These are phyloP conservation scores for Lotmaria passim DNA, from an alignment of 208 protist species.

Conservation along the genomic window DNA sequence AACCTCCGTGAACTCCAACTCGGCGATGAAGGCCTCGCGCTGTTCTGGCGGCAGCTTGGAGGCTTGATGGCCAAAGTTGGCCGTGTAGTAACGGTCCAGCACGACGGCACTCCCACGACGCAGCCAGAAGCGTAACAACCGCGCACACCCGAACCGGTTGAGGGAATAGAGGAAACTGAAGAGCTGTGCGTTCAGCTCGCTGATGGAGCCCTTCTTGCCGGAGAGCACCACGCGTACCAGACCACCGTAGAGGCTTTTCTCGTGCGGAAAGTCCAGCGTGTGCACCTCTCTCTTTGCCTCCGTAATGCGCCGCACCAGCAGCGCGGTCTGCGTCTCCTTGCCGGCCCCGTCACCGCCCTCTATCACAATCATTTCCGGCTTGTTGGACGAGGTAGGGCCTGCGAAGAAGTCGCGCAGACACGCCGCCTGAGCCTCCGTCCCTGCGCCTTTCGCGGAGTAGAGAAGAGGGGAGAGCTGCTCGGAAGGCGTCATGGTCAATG, in stretches of 20 bases:
- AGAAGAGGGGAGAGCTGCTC: slow-evolving; percentile 47
- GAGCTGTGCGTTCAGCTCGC: slow-evolving; percentile 73
- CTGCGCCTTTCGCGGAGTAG: slow-evolving; percentile 10
- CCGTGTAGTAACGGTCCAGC: slow-evolving; percentile 91
- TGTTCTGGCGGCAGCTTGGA: slow-evolving; percentile 77
- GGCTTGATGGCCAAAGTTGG: slow-evolving; percentile 92
- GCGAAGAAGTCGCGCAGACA: slow-evolving; percentile 42
- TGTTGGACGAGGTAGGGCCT: slow-evolving; percentile 1
- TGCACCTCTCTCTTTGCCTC: slow-evolving; percentile 29
- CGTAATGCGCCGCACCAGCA: slow-evolving; percentile 47
- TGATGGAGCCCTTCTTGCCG: slow-evolving; percentile 80
- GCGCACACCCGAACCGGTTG: slow-evolving; percentile 82
- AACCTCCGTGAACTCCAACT: slow-evolving; percentile 77
- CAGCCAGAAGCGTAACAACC: slow-evolving; percentile 72
- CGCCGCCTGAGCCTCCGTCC: neutral
- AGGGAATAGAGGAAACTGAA: slow-evolving; percentile 92
- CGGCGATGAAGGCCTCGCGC: slow-evolving; percentile 63
- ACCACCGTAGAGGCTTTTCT: slow-evolving; percentile 72
- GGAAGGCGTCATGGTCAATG: slow-evolving; percentile 41
- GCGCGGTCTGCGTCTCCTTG: slow-evolving; percentile 88
- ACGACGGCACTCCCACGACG: slow-evolving; percentile 65
- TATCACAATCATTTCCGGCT: slow-evolving; percentile 66
- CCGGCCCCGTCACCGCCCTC: slow-evolving; percentile 93
- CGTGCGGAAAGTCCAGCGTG: slow-evolving; percentile 89
- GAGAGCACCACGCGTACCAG: slow-evolving; percentile 85